These are phyloP conservation scores for Arachis stenosperma DNA, from an alignment of 306 rosid species.

Conservation along the genomic window DNA sequence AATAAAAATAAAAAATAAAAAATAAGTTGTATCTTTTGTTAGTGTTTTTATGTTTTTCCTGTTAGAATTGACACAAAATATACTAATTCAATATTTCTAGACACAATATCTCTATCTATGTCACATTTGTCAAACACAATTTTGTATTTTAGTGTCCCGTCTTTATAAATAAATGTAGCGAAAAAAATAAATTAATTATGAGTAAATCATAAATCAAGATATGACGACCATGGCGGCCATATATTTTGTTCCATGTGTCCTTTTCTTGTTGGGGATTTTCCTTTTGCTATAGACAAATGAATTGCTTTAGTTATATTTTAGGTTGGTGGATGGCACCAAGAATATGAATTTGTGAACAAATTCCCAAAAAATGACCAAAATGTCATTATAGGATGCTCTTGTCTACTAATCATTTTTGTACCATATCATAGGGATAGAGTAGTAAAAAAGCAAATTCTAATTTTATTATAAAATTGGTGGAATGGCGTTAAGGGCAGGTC, in stretches of 20 bases:
- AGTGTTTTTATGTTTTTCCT: too few species aligned
- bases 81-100: too few species aligned
- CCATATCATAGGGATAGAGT: conserved; percentile 32
- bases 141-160: too few species aligned
- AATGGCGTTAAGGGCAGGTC: conserved; percentile 36
- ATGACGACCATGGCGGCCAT: conserved; percentile 31
- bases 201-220: conserved; percentile 52
- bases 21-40: too few species aligned
- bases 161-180: not conserved
- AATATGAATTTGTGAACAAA: conserved; percentile 2
- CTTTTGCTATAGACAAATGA: conserved; percentile 8
- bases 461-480: conserved; percentile 2
- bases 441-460: conserved; percentile 36
- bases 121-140: too few species aligned
- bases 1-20: too few species aligned
- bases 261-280: conserved; percentile 37
- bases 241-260: conserved; percentile 57
- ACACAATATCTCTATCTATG: too few species aligned
- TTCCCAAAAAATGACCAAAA: conserved; percentile 33
- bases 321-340: conserved; percentile 38
- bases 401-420: conserved; percentile 25
- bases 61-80: too few species aligned
- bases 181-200: conserved; percentile 36
- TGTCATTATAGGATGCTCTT: conserved; percentile 1
- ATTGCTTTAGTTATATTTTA: conserved; percentile 38